Evolutionary conservation across 1,284 basidiomycete species (phyloP).

Genomic region (Apiotrichum siamense): DNA sequence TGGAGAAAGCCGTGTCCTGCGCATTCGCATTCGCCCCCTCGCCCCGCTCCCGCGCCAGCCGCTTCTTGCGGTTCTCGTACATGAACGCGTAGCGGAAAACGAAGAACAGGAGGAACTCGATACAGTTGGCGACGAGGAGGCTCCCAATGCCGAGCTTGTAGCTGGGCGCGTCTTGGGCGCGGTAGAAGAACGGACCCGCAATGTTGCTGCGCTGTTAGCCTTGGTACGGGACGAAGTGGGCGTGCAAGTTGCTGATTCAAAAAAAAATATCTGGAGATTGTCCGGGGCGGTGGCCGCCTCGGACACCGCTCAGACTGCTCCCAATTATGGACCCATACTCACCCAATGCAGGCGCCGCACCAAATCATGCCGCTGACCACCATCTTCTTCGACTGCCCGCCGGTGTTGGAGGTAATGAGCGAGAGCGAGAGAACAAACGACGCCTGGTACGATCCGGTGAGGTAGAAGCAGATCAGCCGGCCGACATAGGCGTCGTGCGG

Average conservation of each 20-base stretch:
- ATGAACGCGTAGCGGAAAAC: slow-evolving; percentile 47
- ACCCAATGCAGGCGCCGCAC: slow-evolving; percentile 44
- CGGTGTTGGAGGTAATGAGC: slow-evolving; percentile 51
- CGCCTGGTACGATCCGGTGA: slow-evolving; percentile 50
- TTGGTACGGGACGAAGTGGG: too few species aligned
- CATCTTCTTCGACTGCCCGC: slow-evolving; percentile 51
- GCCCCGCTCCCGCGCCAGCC: slow-evolving; percentile 25
- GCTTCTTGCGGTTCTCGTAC: slow-evolving; percentile 46
- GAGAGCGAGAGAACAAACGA: slow-evolving; percentile 51
- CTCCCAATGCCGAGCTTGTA: slow-evolving; percentile 50
- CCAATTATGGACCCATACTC: too few species aligned
- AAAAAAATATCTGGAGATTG: too few species aligned
- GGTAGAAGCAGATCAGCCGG: slow-evolving; percentile 54
- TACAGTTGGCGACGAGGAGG: slow-evolving; percentile 44
- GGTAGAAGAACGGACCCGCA: slow-evolving; percentile 49
- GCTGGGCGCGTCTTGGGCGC: slow-evolving; percentile 42
- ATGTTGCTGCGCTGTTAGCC: too few species aligned
- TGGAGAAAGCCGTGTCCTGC: slow-evolving; percentile 36
- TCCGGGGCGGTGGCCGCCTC: too few species aligned
- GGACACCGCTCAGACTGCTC: too few species aligned
- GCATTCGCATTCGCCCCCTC: slow-evolving; percentile 1
- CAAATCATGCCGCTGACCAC: slow-evolving; percentile 42
- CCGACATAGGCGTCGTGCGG: slow-evolving; percentile 44
- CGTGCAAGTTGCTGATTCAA: too few species aligned
- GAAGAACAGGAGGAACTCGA: slow-evolving; percentile 47